Base-by-base conservation (phyloP, 2,329 filamentous ascomycete species). In the Aspergillus novofumigatus region DNA sequence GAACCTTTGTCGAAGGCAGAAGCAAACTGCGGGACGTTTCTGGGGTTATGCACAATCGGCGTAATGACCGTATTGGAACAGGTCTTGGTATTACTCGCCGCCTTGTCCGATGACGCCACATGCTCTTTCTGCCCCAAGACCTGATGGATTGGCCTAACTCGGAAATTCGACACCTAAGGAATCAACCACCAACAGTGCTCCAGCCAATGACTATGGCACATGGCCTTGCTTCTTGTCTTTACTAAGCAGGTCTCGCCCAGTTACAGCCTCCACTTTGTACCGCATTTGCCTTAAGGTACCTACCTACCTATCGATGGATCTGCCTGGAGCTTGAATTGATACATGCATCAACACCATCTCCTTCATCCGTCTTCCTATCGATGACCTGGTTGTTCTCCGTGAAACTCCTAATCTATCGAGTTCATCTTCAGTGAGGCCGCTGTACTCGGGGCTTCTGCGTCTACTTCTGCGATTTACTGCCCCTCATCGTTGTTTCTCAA, bases 41-140 rank as follows among this genome's bases (percentile, higher is more conserved):
- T 60, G 58, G 58, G 58, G 58, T 58, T 58, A 60, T 48, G 25
- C 20, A 14, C 23, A 42, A 20, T 52, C 17, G 25, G 25, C 23
- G 41, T 42, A 38, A 38, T 20, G 14, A 53, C 35, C 17, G 56
- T 57, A 42, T 62, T 59, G 63, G 54, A 65, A 56, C 61, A 60
- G 53, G 45, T 48, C 48, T 52, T 48, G 32, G 29, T 28, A 32
- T 49, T 52, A 49, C 63, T 70, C 67, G 72, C 71, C 71, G 70
- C 70, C 67, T 65, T 62, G 38, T 45, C 60, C 65, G 68, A 71
- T 71, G 69, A 72, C 75, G 71, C 69, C 69, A 71, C 64, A 32
- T 41, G 57, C 25, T 51, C 23, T 53, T 32, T 28, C 49, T 47
- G 53, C 47, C 49, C 25, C 1, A 23, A 26, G 1, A 56, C 54